A percentile compares a stretch with the other conserved stretches of the same genome.
Evolutionary conservation across 768 basidiomycete species (phyloP).

Genomic region (Termitomyces sp.): DNA sequence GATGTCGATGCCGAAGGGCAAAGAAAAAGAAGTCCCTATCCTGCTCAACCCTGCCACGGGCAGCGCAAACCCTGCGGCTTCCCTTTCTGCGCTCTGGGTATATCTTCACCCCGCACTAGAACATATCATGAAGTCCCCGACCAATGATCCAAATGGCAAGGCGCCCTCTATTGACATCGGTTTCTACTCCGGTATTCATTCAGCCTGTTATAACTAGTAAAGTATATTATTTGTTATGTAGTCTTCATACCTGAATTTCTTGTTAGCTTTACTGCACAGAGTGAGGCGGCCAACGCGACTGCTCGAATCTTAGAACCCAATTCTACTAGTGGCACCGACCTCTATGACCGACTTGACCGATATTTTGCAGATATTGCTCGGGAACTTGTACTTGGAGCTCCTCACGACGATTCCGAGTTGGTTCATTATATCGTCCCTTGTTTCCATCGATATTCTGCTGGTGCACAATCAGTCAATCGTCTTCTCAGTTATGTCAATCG

Average conservation of each 20-base stretch:
- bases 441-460: constrained; percentile 65
- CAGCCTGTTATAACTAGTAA: constrained; percentile 80
- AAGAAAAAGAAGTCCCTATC: constrained; percentile 23
- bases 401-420: constrained; percentile 60
- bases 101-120: constrained; percentile 72
- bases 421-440: constrained; percentile 66
- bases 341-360: constrained; percentile 69
- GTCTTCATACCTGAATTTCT: constrained; percentile 14
- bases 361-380: constrained; percentile 59
- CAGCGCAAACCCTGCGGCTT: constrained; percentile 70
- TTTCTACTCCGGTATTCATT: constrained; percentile 75
- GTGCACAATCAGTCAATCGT: constrained; percentile 63
- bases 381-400: constrained; percentile 57
- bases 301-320: constrained; percentile 21
- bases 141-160: constrained; percentile 48
- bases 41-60: constrained; percentile 51
- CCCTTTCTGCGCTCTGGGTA: constrained; percentile 66
- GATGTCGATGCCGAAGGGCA: constrained; percentile 19
- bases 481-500: constrained; percentile 77
- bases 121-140: constrained; percentile 69
- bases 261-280: constrained; percentile 49
- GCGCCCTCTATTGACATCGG: constrained; percentile 66
- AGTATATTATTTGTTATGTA: constrained; percentile 19
- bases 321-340: constrained; percentile 52
- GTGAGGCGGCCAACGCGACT: constrained; percentile 34